These are phyloP conservation scores for Thelonectria discophora DNA, from an alignment of 2,329 filamentous ascomycete genomes.

Conservation along the genomic window DNA sequence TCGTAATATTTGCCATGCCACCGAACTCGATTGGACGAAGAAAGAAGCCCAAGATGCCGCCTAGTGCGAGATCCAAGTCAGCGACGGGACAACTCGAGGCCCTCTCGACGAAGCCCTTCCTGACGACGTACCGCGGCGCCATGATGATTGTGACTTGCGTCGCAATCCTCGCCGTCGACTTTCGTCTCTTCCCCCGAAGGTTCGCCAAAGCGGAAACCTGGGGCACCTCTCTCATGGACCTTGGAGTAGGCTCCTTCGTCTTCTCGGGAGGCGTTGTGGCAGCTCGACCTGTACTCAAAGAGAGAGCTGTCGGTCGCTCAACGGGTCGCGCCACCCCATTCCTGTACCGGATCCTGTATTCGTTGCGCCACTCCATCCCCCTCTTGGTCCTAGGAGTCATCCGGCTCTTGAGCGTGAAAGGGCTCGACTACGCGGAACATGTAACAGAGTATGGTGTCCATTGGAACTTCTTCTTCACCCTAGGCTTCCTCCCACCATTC, in stretches of 20 bases:
- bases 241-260: conserved; percentile 97
- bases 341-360: conserved; percentile 66
- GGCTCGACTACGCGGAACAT: conserved; percentile 94
- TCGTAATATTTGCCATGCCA: conserved; percentile 67
- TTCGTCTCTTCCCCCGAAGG: conserved; percentile 87
- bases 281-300: conserved; percentile 80
- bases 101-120: conserved; percentile 86
- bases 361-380: conserved; percentile 83
- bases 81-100: conserved; percentile 44
- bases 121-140: conserved; percentile 88
- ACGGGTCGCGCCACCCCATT: conserved; percentile 60
- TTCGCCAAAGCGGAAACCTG: conserved; percentile 99
- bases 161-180: conserved; percentile 96
- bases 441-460: conserved; percentile 97
- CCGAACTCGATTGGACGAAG: conserved; percentile 46
- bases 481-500: conserved; percentile 88
- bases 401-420: conserved; percentile 88
- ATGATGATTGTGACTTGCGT: conserved; percentile 93
- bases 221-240: conserved; percentile 98
- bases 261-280: conserved; percentile 94
- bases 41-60: conserved; percentile 60
- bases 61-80: conserved; percentile 51
- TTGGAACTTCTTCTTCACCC: conserved; percentile 99
- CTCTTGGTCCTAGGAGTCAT: conserved; percentile 82
- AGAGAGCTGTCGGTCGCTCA: conserved; percentile 62